A percentile compares a stretch with the other conserved stretches of the same genome.
Evolutionary conservation across 2,329 filamentous ascomycete species (phyloP).

Genomic region (Monosporascus cannonballus): DNA sequence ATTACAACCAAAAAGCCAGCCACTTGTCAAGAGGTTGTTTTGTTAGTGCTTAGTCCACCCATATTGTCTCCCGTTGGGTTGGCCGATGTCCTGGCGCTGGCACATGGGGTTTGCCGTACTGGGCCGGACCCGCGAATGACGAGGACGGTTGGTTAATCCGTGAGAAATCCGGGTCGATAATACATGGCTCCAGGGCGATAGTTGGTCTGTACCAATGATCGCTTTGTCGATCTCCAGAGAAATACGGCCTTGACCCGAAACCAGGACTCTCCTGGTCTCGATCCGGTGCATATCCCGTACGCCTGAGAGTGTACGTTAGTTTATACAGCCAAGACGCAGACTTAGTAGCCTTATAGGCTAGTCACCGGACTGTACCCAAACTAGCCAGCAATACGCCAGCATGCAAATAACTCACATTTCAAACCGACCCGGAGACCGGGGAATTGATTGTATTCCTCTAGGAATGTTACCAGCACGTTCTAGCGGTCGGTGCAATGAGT

Average conservation of each 20-base stretch:
- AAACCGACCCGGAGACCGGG: conserved; percentile 4
- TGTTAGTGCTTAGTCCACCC: conserved; percentile 13
- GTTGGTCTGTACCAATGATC: conserved; percentile 3
- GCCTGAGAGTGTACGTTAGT: background rate
- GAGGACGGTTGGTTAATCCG: conserved; percentile 10
- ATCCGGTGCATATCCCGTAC: background rate
- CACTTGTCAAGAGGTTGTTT: background rate
- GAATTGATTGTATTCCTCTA: conserved; percentile 6
- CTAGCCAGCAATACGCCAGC: background rate
- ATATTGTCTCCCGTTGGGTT: conserved; percentile 15
- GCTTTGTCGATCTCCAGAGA: background rate
- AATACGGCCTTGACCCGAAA: background rate
- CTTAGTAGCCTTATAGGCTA: background rate
- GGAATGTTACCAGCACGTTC: conserved; percentile 6
- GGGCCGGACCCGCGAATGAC: conserved; percentile 10
- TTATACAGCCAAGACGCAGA: background rate
- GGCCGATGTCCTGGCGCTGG: conserved; percentile 9
- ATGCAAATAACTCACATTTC: conserved; percentile 16
- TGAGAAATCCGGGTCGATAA: conserved; percentile 9
- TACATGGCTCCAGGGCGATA: conserved; percentile 2
- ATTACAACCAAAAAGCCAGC: background rate
- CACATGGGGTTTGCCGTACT: conserved; percentile 12
- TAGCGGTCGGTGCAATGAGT: conserved; percentile 6
- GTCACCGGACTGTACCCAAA: background rate
- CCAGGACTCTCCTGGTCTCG: background rate